These are phyloP conservation scores for Polygonum maritimum DNA, from an alignment of 148 eudicot genomes.

Conservation along the genomic window DNA sequence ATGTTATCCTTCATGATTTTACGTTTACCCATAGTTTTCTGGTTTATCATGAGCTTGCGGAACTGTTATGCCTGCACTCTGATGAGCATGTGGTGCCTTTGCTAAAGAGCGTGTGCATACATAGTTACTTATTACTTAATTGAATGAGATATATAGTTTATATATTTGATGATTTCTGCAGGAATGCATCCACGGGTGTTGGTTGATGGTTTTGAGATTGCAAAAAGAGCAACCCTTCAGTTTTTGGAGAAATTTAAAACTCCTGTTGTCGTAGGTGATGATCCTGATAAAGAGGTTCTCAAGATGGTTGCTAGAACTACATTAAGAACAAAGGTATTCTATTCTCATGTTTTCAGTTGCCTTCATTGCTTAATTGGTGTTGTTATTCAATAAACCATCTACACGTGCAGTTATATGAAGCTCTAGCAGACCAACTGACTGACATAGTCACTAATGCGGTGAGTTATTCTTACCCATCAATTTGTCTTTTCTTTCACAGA, in stretches of 20 bases:
- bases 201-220: conserved; percentile 97
- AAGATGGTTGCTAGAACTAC: conserved; percentile 99
- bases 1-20: background rate
- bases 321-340: conserved; percentile 73
- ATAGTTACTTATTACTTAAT: background rate
- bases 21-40: background rate
- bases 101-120: background rate
- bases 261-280: conserved; percentile 88
- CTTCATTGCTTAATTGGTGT: background rate
- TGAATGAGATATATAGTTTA: background rate
- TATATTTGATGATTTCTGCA: conserved; percentile 11
- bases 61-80: background rate
- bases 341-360: background rate
- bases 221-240: conserved; percentile 85
- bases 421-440: conserved; percentile 90
- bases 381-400: background rate
- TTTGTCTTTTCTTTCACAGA: conserved; percentile 23
- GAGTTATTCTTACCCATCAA: conserved; percentile 20
- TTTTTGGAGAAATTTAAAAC: conserved; percentile 90
- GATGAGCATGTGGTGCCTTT: background rate
- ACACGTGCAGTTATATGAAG: conserved; percentile 63
- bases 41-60: background rate
- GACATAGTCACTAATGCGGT: conserved; percentile 84
- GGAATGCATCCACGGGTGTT: conserved; percentile 98
- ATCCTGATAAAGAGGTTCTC: conserved; percentile 88